phyloP scores from a whole-genome alignment of 306 rosid genomes.

The Luffa aegyptiaca region DNA sequence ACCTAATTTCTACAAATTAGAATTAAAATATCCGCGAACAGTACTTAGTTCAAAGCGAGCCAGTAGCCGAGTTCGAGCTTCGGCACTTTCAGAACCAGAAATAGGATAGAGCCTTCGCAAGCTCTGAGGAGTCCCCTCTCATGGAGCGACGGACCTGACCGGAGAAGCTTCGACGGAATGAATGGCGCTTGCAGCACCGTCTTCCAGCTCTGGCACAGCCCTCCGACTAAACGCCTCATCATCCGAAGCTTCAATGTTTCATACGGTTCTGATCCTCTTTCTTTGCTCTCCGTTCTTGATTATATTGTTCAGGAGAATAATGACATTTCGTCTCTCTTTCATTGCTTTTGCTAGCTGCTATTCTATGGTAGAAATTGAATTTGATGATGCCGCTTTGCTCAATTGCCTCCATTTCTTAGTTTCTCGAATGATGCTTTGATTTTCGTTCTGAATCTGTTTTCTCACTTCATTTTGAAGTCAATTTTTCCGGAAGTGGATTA shows the following conservation, averaged over 20 bases:
- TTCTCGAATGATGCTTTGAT: neutral
- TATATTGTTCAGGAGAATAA: neutral
- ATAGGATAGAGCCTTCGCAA: neutral
- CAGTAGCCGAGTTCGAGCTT: neutral
- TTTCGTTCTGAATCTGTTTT: neutral
- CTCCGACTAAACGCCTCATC: conserved; percentile 26
- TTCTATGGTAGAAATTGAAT: neutral
- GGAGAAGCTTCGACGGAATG: neutral
- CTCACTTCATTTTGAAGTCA: neutral
- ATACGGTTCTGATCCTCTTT: conserved; percentile 25
- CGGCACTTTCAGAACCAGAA: neutral
- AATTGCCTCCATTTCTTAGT: neutral
- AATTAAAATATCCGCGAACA: neutral
- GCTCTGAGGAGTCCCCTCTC: neutral
- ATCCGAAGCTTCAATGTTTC: conserved; percentile 16
- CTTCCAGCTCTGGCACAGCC: conserved; percentile 43
- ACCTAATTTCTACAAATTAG: neutral
- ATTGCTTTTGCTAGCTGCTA: neutral
- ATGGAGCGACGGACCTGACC: neutral
- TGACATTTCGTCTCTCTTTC: neutral
- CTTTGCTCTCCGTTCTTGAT: neutral
- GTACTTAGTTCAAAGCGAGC: neutral
- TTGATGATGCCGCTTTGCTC: neutral
- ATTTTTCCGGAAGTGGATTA: neutral
- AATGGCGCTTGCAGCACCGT: conserved; percentile 28